phyloP scores from a whole-genome alignment of 164 flowering plant genomes.

The Cinnamomum micranthum region DNA sequence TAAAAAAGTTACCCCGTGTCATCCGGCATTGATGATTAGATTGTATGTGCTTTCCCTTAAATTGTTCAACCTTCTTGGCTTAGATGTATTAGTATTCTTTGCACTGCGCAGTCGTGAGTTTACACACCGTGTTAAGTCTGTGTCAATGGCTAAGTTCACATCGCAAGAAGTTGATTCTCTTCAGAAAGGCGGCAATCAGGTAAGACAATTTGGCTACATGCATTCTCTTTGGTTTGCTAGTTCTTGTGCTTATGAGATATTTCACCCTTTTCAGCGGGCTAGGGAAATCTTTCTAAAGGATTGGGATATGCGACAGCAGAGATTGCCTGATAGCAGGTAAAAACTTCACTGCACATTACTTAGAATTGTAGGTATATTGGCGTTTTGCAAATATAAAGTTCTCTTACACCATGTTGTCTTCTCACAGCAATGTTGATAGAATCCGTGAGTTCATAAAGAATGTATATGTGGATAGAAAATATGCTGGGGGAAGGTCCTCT shows the following conservation, averaged over 20 bases:
- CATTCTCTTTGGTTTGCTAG: constrained; percentile 4
- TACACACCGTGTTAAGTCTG: constrained; percentile 97
- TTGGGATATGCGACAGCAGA: constrained; percentile 74
- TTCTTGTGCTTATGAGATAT: constrained; percentile 14
- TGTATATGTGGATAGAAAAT: constrained; percentile 69
- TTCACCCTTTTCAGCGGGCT: constrained; percentile 64
- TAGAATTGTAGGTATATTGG: neutral
- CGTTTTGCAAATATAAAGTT: neutral
- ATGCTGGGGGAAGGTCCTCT: constrained; percentile 53
- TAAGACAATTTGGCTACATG: constrained; percentile 8
- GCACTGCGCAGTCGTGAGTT: constrained; percentile 77
- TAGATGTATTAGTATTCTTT: constrained; percentile 1
- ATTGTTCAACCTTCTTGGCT: neutral
- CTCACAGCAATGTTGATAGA: constrained; percentile 69
- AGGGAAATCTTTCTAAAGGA: constrained; percentile 72
- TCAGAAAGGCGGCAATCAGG: constrained; percentile 99
- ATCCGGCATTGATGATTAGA: neutral
- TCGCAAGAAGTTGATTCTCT: constrained; percentile 94
- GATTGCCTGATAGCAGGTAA: constrained; percentile 82
- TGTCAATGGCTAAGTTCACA: constrained; percentile 93
- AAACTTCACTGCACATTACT: constrained; percentile 1
- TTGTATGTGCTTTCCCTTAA: neutral
- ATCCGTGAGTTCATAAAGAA: constrained; percentile 76
- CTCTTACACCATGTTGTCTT: constrained; percentile 7
- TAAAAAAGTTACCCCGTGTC: no score